Conservation (phyloP, 169 alveolate genomes). For the Neospora caninum region DNA sequence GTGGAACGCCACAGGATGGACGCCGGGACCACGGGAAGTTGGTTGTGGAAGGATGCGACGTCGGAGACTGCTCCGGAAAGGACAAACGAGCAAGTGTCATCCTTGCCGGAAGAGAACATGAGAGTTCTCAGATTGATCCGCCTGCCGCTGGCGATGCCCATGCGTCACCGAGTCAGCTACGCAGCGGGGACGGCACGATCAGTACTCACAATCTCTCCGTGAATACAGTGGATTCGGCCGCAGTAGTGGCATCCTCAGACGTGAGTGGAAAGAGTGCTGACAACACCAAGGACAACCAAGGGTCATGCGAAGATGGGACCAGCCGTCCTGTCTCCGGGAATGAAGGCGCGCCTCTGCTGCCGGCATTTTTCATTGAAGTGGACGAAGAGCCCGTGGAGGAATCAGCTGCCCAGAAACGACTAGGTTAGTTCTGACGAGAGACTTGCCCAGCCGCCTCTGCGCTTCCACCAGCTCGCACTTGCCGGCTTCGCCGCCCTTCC, state of each 20-base stretch:
- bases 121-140: not conserved
- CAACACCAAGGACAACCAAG: no score
- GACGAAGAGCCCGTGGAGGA: conserved; percentile 25
- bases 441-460: not conserved
- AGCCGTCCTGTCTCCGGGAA: no score
- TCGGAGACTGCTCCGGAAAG: not conserved
- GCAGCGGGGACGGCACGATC: no score
- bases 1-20: not conserved
- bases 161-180: no score
- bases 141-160: no score
- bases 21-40: not conserved
- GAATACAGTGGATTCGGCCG: no score
- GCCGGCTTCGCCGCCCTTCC: not conserved
- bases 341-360: not conserved
- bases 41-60: not conserved
- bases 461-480: not conserved
- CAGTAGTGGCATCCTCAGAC: no score
- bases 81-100: not conserved
- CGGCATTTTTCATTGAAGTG: conserved; percentile 6
- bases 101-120: not conserved
- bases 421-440: not conserved
- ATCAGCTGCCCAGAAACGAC: not conserved
- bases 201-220: no score
- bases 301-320: no score
- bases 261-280: no score